A percentile compares a stretch with the other conserved stretches of the same genome.
phyloP scores from a whole-genome alignment of 106 monocot genomes.

The Hemerocallis citrina region DNA sequence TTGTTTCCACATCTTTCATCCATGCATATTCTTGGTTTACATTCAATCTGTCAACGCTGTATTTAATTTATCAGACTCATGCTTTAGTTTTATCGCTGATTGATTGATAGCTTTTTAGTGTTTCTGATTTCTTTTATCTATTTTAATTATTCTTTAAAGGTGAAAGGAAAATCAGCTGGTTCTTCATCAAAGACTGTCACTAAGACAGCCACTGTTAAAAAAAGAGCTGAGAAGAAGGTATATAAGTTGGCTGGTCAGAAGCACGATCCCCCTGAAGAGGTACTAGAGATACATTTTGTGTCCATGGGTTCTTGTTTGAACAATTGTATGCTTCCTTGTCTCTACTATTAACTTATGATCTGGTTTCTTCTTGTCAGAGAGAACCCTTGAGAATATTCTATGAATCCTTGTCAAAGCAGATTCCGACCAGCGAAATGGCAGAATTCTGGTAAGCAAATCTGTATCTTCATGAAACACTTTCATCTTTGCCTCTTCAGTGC shows the following conservation, averaged over 20 bases:
- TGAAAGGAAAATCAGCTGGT: slow-evolving; percentile 36
- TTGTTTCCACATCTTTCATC: too few species aligned
- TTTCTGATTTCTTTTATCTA: too few species aligned
- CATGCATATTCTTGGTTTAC: too few species aligned
- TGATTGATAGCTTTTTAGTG: too few species aligned
- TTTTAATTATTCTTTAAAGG: slow-evolving; percentile 15
- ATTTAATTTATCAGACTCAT: slow-evolving; percentile 1
- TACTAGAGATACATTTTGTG: slow-evolving; percentile 4
- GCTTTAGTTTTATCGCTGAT: not conserved
- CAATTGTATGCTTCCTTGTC: not conserved
- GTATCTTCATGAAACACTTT: not conserved
- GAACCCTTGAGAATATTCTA: slow-evolving; percentile 97
- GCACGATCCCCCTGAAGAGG: slow-evolving; percentile 89
- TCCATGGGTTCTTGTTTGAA: not conserved
- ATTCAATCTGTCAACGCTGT: too few species aligned
- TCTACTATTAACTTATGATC: slow-evolving; percentile 1
- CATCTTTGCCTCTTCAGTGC: not conserved
- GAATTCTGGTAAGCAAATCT: slow-evolving; percentile 66
- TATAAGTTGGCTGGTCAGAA: slow-evolving; percentile 84
- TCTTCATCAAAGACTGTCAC: slow-evolving; percentile 37
- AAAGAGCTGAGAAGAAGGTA: slow-evolving; percentile 71
- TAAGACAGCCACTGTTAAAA: slow-evolving; percentile 34
- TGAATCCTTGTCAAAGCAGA: slow-evolving; percentile 92
- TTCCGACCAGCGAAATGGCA: slow-evolving; percentile 96
- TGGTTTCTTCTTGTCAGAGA: slow-evolving; percentile 41